These are phyloP conservation scores for Talaromyces piceae DNA, from an alignment of 2,329 filamentous ascomycete genomes.

Conservation along the genomic window DNA sequence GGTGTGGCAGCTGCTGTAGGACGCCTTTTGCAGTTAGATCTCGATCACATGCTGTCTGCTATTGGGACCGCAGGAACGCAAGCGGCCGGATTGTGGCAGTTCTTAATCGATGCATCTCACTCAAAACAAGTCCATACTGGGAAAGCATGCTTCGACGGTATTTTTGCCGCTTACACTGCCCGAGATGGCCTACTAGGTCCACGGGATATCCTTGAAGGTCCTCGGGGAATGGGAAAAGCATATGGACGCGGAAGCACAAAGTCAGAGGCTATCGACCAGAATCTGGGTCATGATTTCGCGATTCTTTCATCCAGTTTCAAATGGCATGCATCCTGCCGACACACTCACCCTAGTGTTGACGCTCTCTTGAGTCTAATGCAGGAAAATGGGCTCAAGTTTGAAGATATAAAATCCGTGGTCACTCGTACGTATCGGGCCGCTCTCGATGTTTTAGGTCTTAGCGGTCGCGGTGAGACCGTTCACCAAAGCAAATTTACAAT, in stretches of 20 bases:
- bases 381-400: slow-evolving; percentile 18
- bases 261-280: slow-evolving; percentile 18
- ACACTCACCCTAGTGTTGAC: slow-evolving; percentile 26
- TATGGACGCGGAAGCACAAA: slow-evolving; percentile 17
- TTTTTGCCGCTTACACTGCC: slow-evolving; percentile 24
- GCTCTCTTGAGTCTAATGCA: slow-evolving; percentile 22
- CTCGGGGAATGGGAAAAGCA: slow-evolving; percentile 20
- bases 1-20: slow-evolving; percentile 19
- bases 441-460: slow-evolving; percentile 23
- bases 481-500: slow-evolving; percentile 30
- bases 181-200: slow-evolving; percentile 21
- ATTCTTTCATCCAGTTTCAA: slow-evolving; percentile 26
- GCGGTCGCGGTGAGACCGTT: slow-evolving; percentile 23
- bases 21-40: slow-evolving; percentile 18
- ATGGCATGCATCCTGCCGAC: slow-evolving; percentile 27
- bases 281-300: slow-evolving; percentile 20
- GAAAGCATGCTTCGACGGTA: slow-evolving; percentile 25
- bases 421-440: slow-evolving; percentile 24
- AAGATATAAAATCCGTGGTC: slow-evolving; percentile 23
- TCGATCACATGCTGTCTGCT: slow-evolving; percentile 19
- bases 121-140: slow-evolving; percentile 27
- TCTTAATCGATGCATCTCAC: slow-evolving; percentile 23
- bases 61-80: slow-evolving; percentile 26
- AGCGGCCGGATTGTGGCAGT: slow-evolving; percentile 27
- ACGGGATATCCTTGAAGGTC: slow-evolving; percentile 23